phyloP scores from a whole-genome alignment of 2,329 filamentous ascomycete species.

The Colletotrichum trifolii region DNA sequence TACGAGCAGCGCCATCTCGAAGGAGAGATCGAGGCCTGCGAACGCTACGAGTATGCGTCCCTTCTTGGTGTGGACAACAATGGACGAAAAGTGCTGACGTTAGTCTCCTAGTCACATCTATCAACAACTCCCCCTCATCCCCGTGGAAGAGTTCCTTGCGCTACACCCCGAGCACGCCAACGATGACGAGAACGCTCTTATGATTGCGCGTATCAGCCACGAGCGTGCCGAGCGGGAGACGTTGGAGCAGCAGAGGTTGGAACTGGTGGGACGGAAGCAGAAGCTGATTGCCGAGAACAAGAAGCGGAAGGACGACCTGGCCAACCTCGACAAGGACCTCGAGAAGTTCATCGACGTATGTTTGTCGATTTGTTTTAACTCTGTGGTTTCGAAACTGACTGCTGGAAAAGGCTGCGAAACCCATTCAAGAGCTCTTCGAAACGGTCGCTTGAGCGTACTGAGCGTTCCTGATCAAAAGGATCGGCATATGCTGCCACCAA shows the following conservation, averaged over 20 bases:
- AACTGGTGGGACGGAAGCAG: constrained; percentile 74
- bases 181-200: constrained; percentile 81
- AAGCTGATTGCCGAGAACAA: constrained; percentile 80
- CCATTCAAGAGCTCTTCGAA: constrained; percentile 87
- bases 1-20: constrained; percentile 94
- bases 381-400: constrained; percentile 36
- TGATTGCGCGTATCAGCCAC: constrained; percentile 90
- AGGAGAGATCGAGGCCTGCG: constrained; percentile 90
- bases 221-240: constrained; percentile 87
- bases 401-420: constrained; percentile 77
- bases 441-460: constrained; percentile 66
- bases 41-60: constrained; percentile 83
- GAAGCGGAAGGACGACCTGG: constrained; percentile 91
- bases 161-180: constrained; percentile 80
- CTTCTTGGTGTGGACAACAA: not conserved
- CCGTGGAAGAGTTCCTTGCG: constrained; percentile 82
- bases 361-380: constrained; percentile 31
- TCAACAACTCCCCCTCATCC: constrained; percentile 84
- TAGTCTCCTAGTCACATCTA: constrained; percentile 78
- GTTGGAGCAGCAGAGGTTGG: constrained; percentile 85
- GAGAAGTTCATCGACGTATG: constrained; percentile 93
- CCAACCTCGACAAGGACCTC: constrained; percentile 88
- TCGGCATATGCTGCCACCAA: too few relatives aligned
- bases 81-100: constrained; percentile 36
- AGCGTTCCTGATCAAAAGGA: not conserved